A percentile compares a stretch with the other conserved stretches of the same genome.
phyloP scores from a whole-genome alignment of 164 flowering plant genomes.

The Kingdonia uniflora region DNA sequence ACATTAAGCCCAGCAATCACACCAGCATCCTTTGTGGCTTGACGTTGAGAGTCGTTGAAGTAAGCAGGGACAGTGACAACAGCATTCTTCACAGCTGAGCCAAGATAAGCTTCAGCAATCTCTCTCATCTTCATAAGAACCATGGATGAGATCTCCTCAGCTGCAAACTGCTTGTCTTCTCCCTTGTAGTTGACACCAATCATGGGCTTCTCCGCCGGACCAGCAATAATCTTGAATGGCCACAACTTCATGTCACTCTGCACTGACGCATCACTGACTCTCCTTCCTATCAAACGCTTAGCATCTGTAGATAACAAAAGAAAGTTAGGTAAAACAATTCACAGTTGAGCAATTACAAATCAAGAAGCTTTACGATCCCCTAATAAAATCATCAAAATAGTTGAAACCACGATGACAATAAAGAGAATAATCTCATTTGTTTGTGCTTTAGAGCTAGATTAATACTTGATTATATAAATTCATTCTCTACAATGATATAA shows the following conservation, averaged over 20 bases:
- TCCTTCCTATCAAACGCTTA: slow-evolving; percentile 40
- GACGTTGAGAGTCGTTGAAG: slow-evolving; percentile 32
- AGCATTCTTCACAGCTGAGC: slow-evolving; percentile 23
- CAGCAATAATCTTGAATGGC: slow-evolving; percentile 29
- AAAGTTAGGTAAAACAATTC: no score
- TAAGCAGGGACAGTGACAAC: slow-evolving; percentile 32
- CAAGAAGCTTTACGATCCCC: not conserved
- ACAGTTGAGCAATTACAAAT: not conserved
- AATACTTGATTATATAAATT: not conserved
- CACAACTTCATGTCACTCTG: slow-evolving; percentile 32
- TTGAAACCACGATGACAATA: not conserved
- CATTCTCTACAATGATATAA: no score
- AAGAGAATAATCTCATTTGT: not conserved
- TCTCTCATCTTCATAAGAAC: slow-evolving; percentile 38
- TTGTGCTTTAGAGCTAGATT: not conserved
- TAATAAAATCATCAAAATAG: not conserved
- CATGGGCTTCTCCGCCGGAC: slow-evolving; percentile 33
- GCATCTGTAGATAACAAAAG: slow-evolving; percentile 22
- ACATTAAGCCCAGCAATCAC: slow-evolving; percentile 34
- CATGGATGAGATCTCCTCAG: slow-evolving; percentile 32
- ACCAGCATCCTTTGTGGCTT: slow-evolving; percentile 39
- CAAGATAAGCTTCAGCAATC: slow-evolving; percentile 39
- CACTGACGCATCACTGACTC: slow-evolving; percentile 26
- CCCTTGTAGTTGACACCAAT: slow-evolving; percentile 21
- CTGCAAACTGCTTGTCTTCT: slow-evolving; percentile 24